These are phyloP conservation scores for Populus hybrid DNA, from an alignment of 441 rosid genomes.

Conservation along the genomic window DNA sequence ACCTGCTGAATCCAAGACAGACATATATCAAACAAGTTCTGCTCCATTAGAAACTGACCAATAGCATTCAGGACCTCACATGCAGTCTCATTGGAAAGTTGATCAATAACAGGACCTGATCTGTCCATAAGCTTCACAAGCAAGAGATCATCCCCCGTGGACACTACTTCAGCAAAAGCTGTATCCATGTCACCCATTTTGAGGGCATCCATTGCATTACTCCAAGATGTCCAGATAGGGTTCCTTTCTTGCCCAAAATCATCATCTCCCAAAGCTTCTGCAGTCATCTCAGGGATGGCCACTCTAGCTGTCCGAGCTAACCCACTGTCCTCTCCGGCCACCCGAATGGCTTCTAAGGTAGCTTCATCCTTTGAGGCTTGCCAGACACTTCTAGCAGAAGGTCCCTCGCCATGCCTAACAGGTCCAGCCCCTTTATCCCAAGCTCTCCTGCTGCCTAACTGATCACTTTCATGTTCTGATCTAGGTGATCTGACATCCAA, in stretches of 20 bases:
- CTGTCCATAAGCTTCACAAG: conserved; percentile 94
- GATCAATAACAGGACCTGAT: conserved; percentile 87
- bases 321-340: conserved; percentile 85
- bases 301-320: conserved; percentile 55
- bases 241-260: conserved; percentile 67
- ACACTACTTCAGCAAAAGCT: conserved; percentile 78
- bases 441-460: conserved; percentile 73
- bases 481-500: conserved; percentile 60
- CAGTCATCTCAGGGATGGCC: conserved; percentile 70
- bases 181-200: conserved; percentile 88
- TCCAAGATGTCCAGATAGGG: conserved; percentile 89
- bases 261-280: conserved; percentile 86
- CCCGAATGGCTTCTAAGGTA: conserved; percentile 96
- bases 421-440: conserved; percentile 78
- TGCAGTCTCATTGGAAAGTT: conserved; percentile 77
- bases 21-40: conserved; percentile 75
- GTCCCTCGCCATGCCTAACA: conserved; percentile 91
- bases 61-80: conserved; percentile 72
- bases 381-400: conserved; percentile 99
- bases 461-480: conserved; percentile 73
- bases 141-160: conserved; percentile 80
- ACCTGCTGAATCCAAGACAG: conserved; percentile 98
- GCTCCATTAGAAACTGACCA: conserved; percentile 76
- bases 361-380: conserved; percentile 99
- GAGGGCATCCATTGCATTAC: conserved; percentile 89